A percentile compares a stretch with the other conserved stretches of the same genome.
These are phyloP conservation scores for Wolfiporia cocos DNA, from an alignment of 1,284 basidiomycete species.

Conservation along the genomic window DNA sequence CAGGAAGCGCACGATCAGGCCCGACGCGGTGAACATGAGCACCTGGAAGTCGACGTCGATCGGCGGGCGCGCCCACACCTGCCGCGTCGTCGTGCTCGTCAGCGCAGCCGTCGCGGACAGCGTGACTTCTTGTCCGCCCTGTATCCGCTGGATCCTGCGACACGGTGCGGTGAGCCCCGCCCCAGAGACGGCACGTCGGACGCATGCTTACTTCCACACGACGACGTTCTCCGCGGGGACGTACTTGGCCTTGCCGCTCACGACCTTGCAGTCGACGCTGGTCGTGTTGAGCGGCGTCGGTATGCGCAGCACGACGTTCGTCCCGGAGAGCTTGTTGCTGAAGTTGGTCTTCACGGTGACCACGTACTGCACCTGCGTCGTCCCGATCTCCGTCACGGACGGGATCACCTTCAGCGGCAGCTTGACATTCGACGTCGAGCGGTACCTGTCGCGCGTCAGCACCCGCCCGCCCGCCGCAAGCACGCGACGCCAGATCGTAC, in stretches of 20 bases:
- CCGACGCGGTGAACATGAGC: conserved; percentile 97
- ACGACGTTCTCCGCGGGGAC: conserved; percentile 93
- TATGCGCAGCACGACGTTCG: conserved; percentile 88
- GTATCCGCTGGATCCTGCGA: conserved; percentile 81
- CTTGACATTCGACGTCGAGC: conserved; percentile 93
- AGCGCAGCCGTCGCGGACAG: conserved; percentile 81
- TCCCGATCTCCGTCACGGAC: conserved; percentile 90
- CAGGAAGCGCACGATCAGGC: conserved; percentile 92
- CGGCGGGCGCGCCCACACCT: conserved; percentile 96
- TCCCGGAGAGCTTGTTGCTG: conserved; percentile 88
- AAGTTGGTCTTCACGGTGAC: conserved; percentile 89
- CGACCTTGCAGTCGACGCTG: conserved; percentile 86
- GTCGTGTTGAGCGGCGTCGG: conserved; percentile 96
- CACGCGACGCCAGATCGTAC: conserved; percentile 15
- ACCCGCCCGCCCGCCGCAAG: background rate
- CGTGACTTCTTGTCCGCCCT: conserved; percentile 89
- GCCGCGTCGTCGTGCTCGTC: conserved; percentile 82
- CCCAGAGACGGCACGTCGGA: background rate
- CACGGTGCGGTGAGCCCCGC: background rate
- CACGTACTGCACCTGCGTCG: conserved; percentile 87
- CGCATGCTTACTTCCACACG: conserved; percentile 87
- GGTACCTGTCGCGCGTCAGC: conserved; percentile 57
- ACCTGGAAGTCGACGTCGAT: conserved; percentile 98
- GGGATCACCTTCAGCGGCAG: conserved; percentile 88
- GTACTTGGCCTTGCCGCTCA: conserved; percentile 95